These are phyloP conservation scores for Brassica napus DNA, from an alignment of 345 rosid genomes.

Conservation along the genomic window DNA sequence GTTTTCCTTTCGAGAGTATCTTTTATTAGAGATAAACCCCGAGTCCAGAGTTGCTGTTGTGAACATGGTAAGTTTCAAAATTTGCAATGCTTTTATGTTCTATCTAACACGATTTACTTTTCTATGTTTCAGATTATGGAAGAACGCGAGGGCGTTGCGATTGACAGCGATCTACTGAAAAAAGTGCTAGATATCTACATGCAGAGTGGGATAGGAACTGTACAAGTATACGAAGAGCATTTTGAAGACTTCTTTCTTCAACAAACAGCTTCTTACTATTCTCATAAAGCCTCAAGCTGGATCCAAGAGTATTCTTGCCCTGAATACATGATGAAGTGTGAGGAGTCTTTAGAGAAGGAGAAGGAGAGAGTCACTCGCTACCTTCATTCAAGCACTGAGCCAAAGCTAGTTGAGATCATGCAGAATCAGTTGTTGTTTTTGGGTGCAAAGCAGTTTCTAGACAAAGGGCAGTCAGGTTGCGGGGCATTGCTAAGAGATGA, in stretches of 20 bases:
- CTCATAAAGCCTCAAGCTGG: constrained; percentile 77
- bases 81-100: no score
- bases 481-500: constrained; percentile 70
- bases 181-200: constrained; percentile 67
- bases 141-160: constrained; percentile 6
- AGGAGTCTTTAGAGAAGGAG: constrained; percentile 80
- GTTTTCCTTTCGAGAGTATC: no score
- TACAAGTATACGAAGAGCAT: constrained; percentile 53
- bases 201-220: constrained; percentile 71
- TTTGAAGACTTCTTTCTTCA: constrained; percentile 64
- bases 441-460: constrained; percentile 59
- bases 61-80: no score
- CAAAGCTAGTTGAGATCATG: constrained; percentile 58
- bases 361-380: constrained; percentile 78
- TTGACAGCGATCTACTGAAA: constrained; percentile 72
- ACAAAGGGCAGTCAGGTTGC: constrained; percentile 85
- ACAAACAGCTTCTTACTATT: constrained; percentile 67
- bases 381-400: constrained; percentile 70
- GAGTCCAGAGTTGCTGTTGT: no score
- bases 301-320: constrained; percentile 70
- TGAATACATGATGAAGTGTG: constrained; percentile 79
- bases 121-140: no score
- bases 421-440: constrained; percentile 67
- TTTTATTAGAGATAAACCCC: no score
- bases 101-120: no score